Evolutionary conservation across 352 stramenopile genomes (phyloP).

Genomic region (Phytophthora citrophthora): DNA sequence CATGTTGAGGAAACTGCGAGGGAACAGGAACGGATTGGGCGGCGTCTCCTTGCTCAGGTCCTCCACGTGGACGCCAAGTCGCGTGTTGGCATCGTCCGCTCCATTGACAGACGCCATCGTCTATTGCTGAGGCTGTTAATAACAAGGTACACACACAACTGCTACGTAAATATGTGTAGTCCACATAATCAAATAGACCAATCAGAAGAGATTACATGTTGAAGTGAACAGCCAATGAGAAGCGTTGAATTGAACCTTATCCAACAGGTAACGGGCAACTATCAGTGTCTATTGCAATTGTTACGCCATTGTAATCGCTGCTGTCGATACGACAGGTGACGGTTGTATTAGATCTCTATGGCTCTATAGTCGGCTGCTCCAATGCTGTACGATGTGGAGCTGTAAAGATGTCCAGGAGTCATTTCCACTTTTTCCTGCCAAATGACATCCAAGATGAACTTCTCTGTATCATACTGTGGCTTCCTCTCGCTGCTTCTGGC

Average conservation of each 20-base stretch:
- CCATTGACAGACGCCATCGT: slow-evolving; percentile 17
- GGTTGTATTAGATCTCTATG: too few species aligned
- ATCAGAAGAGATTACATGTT: neutral
- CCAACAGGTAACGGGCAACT: too few species aligned
- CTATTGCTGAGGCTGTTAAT: neutral
- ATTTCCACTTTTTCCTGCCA: neutral
- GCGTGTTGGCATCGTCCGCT: slow-evolving; percentile 53
- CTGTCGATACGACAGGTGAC: too few species aligned
- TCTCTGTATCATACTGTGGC: neutral
- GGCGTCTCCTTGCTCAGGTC: slow-evolving; percentile 63
- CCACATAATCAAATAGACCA: neutral
- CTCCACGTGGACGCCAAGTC: slow-evolving; percentile 59
- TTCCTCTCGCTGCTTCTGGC: neutral
- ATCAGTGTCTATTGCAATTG: too few species aligned
- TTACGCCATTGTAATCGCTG: too few species aligned
- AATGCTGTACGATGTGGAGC: too few species aligned
- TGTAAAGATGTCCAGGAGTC: too few species aligned
- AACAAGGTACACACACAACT: neutral
- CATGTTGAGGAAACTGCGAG: slow-evolving; percentile 59
- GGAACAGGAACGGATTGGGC: slow-evolving; percentile 86
- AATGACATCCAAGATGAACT: neutral
- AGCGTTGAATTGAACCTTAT: too few species aligned
- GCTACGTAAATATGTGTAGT: neutral
- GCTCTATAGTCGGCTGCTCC: too few species aligned
- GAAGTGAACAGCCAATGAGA: neutral